Conservation (phyloP, 495 filamentous ascomycete genomes). For the Xylaria venustula region DNA sequence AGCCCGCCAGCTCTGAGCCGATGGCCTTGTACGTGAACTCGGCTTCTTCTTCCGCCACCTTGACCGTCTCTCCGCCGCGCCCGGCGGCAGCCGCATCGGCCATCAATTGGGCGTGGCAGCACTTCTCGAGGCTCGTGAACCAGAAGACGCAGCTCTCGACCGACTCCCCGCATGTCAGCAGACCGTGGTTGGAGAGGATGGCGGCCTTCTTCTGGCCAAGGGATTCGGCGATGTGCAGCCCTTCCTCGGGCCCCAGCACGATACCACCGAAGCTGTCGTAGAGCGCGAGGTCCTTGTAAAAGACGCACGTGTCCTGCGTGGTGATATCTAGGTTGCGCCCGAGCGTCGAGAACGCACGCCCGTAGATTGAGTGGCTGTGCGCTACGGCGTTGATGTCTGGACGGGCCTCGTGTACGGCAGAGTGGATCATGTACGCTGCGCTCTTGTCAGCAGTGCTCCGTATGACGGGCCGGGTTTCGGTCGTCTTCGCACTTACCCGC, state of each 20-base stretch:
- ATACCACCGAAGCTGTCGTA: slow-evolving; percentile 70
- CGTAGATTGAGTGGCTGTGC: slow-evolving; percentile 71
- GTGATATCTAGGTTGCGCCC: slow-evolving; percentile 69
- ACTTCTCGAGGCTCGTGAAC: slow-evolving; percentile 74
- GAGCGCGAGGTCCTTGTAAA: slow-evolving; percentile 38
- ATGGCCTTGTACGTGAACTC: slow-evolving; percentile 64
- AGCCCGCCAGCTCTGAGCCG: slow-evolving; percentile 62
- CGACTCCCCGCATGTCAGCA: slow-evolving; percentile 51
- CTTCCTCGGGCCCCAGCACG: slow-evolving; percentile 70
- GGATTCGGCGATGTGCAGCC: slow-evolving; percentile 60
- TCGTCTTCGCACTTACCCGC: slow-evolving; percentile 38
- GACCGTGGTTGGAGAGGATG: slow-evolving; percentile 66
- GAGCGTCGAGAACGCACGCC: slow-evolving; percentile 64
- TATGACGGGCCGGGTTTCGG: background rate
- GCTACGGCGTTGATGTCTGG: slow-evolving; percentile 73
- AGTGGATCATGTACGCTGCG: slow-evolving; percentile 62
- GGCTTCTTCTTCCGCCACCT: slow-evolving; percentile 68
- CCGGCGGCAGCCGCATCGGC: slow-evolving; percentile 73
- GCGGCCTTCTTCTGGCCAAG: slow-evolving; percentile 70
- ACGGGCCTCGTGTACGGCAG: slow-evolving; percentile 64
- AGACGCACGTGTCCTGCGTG: slow-evolving; percentile 63
- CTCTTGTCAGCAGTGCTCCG: background rate
- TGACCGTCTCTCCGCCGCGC: slow-evolving; percentile 60
- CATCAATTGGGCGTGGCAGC: slow-evolving; percentile 72
- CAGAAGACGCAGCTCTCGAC: slow-evolving; percentile 67